Evolutionary conservation across 306 rosid species (phyloP), one percentile per base, ranked within the genome.

Genomic region (Rosa persica): DNA sequence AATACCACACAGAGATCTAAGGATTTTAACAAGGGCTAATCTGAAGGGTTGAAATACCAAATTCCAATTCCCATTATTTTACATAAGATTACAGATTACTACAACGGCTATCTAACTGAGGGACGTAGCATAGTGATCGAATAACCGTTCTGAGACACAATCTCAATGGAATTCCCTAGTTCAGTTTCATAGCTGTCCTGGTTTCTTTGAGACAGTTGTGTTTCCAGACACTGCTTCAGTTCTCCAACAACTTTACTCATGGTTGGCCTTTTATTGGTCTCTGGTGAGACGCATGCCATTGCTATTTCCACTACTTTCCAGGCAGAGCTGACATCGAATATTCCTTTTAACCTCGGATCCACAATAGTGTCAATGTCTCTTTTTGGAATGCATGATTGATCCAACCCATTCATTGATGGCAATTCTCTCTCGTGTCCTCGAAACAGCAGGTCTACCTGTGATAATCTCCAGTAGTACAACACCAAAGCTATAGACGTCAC

Each of bases 301-400:
- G 83, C 86, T 25, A 70, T 25, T 76, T 79, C 81, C 62, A 83
- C 81, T n/a, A 80, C 75, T 80, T 79, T 83, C 83, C 80, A 70
- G 9, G 54, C 70, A 3, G 81, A 79, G 47, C 44, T 83, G 3
- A 34, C 17, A 52, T 52, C 25, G n/a, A 49, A 78, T 0, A 13
- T 44, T 47, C 60, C 71, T 5, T 48, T 42, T 12, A 78, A 27
- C 65, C 77, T 83, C n/a, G 30, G 70, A 12, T 83, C 83, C 19
- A 47, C 58, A 8, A 82, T 58, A 34, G 36, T 11, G 40, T 52
- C 9, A 6, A 78, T 82, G 38, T 78, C 82, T 27, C 85, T 73
- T 52, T 73, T 15, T 1, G 20, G 58, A 12, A 78, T n/a, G n/a
- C n/a, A n/a, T 62, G 70, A 65, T 17, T 4, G 64, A 43, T 16